Evolutionary conservation across 1,284 basidiomycete species (phyloP).

Genomic region (Cryptococcus neoformans): DNA sequence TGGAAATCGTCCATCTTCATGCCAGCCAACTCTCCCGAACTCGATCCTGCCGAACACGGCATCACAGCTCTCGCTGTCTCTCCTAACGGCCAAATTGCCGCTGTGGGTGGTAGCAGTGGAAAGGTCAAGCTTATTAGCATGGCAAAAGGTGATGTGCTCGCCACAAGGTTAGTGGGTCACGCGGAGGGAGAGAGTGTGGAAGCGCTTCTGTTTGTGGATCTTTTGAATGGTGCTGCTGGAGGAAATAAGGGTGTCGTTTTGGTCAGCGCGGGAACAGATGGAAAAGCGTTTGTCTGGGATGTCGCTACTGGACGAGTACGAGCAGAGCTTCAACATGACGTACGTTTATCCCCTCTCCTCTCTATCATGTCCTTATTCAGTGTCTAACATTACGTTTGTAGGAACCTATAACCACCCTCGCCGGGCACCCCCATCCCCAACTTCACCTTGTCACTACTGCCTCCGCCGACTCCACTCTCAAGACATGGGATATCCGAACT

Average conservation of each 20-base stretch:
- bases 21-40: constrained; percentile 59
- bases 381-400: constrained; percentile 41
- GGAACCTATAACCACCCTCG: constrained; percentile 82
- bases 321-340: constrained; percentile 73
- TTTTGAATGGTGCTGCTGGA: constrained; percentile 56
- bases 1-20: constrained; percentile 54
- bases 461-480: constrained; percentile 79
- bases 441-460: constrained; percentile 73
- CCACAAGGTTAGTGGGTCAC: constrained; percentile 71
- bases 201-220: constrained; percentile 78
- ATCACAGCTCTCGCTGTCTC: constrained; percentile 87
- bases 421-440: constrained; percentile 64
- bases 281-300: constrained; percentile 93
- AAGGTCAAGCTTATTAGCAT: constrained; percentile 80
- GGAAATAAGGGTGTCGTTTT: constrained; percentile 63
- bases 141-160: constrained; percentile 78
- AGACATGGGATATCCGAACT: constrained; percentile 91
- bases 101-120: constrained; percentile 82
- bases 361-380: background rate
- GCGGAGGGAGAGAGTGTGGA: constrained; percentile 87
- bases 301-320: constrained; percentile 76
- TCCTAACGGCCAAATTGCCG: constrained; percentile 76
- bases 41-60: constrained; percentile 56
- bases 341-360: constrained; percentile 47
- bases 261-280: constrained; percentile 88